A percentile compares a stretch with the other conserved stretches of the same genome.
Conservation (phyloP, 176 grass and related monocot genomes). For the Secale cereale region DNA sequence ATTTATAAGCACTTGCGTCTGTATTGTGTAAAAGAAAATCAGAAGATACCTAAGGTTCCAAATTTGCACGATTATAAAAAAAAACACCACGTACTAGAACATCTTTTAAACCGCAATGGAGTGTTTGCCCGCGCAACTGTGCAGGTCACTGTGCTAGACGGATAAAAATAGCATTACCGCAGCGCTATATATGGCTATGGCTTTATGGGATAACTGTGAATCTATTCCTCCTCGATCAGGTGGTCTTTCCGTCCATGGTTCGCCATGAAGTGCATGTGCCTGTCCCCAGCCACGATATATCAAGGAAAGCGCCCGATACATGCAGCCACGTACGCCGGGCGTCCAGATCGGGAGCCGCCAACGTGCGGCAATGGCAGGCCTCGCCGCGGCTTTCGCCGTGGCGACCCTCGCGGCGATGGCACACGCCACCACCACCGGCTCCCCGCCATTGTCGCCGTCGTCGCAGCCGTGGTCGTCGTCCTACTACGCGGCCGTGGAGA, state of each 20-base stretch:
- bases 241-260: not conserved
- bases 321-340: not conserved
- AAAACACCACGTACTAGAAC: too few species aligned
- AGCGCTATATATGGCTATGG: too few species aligned
- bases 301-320: not conserved
- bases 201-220: too few species aligned
- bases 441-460: not conserved
- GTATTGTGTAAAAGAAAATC: too few species aligned
- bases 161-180: too few species aligned
- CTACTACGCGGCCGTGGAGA: conserved; percentile 38
- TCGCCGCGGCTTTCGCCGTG: conserved; percentile 22
- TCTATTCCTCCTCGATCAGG: not conserved
- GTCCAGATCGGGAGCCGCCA: not conserved
- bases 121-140: too few species aligned
- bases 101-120: too few species aligned
- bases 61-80: too few species aligned
- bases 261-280: not conserved
- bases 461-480: not conserved
- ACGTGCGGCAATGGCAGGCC: conserved; percentile 23
- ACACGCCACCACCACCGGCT: not conserved
- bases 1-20: too few species aligned
- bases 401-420: not conserved
- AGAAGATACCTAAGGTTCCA: too few species aligned
- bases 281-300: not conserved
- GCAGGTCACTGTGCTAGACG: too few species aligned